Evolutionary conservation across 192 early-diverging fungal species (phyloP).

Genomic region (Backusella psychrophila): DNA sequence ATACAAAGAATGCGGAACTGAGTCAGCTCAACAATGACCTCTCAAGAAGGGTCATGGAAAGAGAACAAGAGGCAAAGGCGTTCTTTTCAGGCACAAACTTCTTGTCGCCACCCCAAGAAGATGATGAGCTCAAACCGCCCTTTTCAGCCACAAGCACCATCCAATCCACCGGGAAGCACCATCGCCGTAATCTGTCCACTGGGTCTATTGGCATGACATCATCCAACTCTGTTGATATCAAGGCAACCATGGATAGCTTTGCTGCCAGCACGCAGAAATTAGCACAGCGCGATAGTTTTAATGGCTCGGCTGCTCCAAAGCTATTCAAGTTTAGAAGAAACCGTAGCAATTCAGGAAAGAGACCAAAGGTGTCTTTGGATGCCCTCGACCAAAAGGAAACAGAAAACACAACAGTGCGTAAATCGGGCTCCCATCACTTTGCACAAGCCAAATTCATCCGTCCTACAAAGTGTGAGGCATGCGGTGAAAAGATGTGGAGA

Average conservation of each 20-base stretch:
- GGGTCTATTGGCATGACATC: neutral
- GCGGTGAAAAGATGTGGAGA: conserved; percentile 53
- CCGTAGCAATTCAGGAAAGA: conserved; percentile 35
- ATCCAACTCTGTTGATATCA: neutral
- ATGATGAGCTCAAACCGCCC: neutral
- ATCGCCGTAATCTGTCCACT: conserved; percentile 2
- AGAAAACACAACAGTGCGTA: neutral
- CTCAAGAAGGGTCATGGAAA: conserved; percentile 40
- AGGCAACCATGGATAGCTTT: neutral
- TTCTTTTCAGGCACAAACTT: conserved; percentile 36
- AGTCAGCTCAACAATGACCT: conserved; percentile 57
- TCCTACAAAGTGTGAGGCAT: conserved; percentile 45
- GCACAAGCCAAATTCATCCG: conserved; percentile 33
- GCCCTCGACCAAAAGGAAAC: neutral
- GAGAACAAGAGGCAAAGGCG: conserved; percentile 38
- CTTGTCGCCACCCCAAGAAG: neutral
- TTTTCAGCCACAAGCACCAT: neutral
- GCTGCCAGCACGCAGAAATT: conserved; percentile 9
- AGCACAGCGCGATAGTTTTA: conserved; percentile 39
- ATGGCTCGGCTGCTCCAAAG: conserved; percentile 38
- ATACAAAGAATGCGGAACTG: conserved; percentile 52
- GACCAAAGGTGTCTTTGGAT: neutral
- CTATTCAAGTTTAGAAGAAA: conserved; percentile 59
- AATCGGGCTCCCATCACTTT: conserved; percentile 24
- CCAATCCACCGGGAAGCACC: neutral